These are phyloP conservation scores for Rhodotorula paludigena DNA, from an alignment of 768 basidiomycete species.

Conservation along the genomic window DNA sequence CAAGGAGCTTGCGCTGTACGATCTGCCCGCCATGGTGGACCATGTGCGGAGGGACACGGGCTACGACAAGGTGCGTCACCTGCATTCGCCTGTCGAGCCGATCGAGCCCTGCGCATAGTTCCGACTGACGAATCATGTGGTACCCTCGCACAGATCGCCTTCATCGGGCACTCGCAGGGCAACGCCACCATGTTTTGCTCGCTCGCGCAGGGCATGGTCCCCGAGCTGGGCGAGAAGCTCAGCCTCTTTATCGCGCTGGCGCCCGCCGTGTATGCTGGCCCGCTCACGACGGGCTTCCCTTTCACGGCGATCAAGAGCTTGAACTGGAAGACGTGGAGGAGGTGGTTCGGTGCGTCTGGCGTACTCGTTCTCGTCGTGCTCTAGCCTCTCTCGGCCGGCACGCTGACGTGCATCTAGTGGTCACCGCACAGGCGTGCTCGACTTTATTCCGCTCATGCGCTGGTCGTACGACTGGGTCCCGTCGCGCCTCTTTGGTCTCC, in stretches of 20 bases:
- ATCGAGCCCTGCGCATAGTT: constrained; percentile 14
- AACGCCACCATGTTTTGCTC: constrained; percentile 54
- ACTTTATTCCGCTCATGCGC: constrained; percentile 56
- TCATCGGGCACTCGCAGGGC: constrained; percentile 56
- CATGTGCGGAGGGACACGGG: constrained; percentile 52
- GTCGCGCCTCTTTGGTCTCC: constrained; percentile 49
- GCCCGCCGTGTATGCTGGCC: constrained; percentile 55
- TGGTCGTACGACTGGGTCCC: constrained; percentile 52
- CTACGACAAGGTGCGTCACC: constrained; percentile 48
- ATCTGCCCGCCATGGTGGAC: constrained; percentile 53
- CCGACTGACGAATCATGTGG: neutral
- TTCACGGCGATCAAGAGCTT: constrained; percentile 52
- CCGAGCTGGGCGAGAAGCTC: constrained; percentile 51
- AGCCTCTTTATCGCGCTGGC: constrained; percentile 54
- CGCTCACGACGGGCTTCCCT: constrained; percentile 53
- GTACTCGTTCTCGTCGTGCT: neutral
- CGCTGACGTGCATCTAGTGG: no score
- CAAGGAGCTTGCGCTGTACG: constrained; percentile 54
- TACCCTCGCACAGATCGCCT: constrained; percentile 47
- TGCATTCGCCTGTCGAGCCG: no score
- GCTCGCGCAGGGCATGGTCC: constrained; percentile 53
- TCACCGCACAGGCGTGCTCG: constrained; percentile 48
- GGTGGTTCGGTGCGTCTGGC: constrained; percentile 48
- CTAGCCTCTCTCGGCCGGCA: neutral
- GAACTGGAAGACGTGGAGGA: constrained; percentile 53